phyloP scores from a whole-genome alignment of 345 rosid species.

The Populus euphratica region DNA sequence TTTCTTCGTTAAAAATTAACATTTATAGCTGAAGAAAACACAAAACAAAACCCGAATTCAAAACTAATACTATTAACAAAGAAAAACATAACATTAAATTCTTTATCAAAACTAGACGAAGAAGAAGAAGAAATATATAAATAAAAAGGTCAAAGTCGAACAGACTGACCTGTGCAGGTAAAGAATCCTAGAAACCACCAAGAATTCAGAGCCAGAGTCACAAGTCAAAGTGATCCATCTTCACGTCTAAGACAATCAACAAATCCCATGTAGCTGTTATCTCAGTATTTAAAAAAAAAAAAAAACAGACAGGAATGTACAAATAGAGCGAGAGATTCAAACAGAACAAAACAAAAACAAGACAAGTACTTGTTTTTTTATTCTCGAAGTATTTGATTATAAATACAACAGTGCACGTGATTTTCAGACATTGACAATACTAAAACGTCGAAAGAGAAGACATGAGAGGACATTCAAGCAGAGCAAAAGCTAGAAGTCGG shows the following conservation, averaged over 20 bases:
- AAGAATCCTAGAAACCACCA: background rate
- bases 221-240: conserved; percentile 19
- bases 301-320: background rate
- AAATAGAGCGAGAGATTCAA: background rate
- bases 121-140: background rate
- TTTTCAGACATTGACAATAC: conserved; percentile 14
- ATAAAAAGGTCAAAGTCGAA: background rate
- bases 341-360: conserved; percentile 9
- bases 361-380: background rate
- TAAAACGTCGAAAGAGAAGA: background rate
- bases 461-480: conserved; percentile 29
- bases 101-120: background rate
- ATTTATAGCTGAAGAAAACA: background rate
- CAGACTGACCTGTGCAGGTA: conserved; percentile 22
- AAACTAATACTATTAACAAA: background rate
- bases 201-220: conserved; percentile 19
- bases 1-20: background rate
- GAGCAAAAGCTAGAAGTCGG: conserved; percentile 47
- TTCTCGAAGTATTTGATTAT: background rate
- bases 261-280: conserved; percentile 10
- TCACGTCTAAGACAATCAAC: conserved; percentile 16
- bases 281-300: background rate
- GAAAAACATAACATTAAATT: background rate
- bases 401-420: conserved; percentile 39
- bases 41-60: background rate